phyloP scores from a whole-genome alignment of 75 land plant genomes.

The Cupressus sempervirens region DNA sequence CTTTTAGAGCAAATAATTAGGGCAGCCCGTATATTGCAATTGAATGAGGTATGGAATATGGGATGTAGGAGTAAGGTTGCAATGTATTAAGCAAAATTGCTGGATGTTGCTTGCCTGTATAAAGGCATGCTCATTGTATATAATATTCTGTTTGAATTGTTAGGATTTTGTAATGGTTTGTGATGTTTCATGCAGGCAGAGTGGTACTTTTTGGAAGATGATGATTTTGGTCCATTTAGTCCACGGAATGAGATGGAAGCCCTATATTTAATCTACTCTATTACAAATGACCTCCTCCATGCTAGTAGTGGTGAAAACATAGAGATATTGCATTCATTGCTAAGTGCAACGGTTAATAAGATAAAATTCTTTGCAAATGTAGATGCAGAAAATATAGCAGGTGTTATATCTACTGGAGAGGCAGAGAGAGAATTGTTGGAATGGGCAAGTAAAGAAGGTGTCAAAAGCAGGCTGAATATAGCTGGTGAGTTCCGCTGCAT shows the following conservation, averaged over 20 bases:
- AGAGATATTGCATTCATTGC: conserved; percentile 20
- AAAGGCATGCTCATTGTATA: background rate
- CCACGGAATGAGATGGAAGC: conserved; percentile 63
- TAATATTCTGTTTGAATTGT: background rate
- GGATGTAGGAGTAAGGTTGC: background rate
- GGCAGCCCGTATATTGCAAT: conserved; percentile 8
- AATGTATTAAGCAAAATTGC: background rate
- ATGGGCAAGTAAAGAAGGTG: conserved; percentile 63
- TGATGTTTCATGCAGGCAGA: conserved; percentile 39
- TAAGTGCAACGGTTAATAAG: conserved; percentile 13
- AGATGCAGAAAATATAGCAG: conserved; percentile 9
- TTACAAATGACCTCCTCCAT: conserved; percentile 8
- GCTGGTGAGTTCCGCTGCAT: conserved; percentile 36
- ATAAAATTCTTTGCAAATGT: conserved; percentile 20
- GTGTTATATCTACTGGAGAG: conserved; percentile 13
- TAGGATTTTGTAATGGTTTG: background rate
- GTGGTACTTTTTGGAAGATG: conserved; percentile 47
- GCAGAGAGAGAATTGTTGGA: conserved; percentile 39
- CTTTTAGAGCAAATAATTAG: conserved; percentile 7
- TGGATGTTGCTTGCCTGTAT: background rate
- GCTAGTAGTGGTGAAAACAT: background rate
- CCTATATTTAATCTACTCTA: conserved; percentile 29
- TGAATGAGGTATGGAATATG: conserved; percentile 9
- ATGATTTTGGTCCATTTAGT: conserved; percentile 37
- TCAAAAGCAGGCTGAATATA: conserved; percentile 42